These are phyloP conservation scores for Lizonia empirigonia DNA, from an alignment of 2,329 filamentous ascomycete genomes.

Conservation along the genomic window DNA sequence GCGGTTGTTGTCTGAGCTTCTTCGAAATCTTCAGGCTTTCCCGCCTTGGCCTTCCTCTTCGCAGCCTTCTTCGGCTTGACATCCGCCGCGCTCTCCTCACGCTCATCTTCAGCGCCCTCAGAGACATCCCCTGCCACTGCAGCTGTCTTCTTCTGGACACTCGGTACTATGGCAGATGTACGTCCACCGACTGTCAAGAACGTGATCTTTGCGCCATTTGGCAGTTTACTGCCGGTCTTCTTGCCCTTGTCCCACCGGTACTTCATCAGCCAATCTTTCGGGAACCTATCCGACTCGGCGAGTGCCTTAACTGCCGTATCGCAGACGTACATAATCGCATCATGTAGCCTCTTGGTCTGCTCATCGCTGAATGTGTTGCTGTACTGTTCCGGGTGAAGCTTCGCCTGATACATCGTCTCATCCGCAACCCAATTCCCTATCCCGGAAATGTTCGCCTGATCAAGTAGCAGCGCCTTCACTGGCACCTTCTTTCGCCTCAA, in stretches of 20 bases:
- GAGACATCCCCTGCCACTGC: constrained; percentile 61
- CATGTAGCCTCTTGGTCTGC: constrained; percentile 74
- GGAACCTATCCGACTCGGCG: constrained; percentile 83
- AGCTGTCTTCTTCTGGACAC: constrained; percentile 81
- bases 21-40: constrained; percentile 14
- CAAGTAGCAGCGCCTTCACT: constrained; percentile 84
- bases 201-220: constrained; percentile 82
- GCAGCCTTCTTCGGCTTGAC: constrained; percentile 39
- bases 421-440: constrained; percentile 98
- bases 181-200: constrained; percentile 89
- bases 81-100: constrained; percentile 28
- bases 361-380: constrained; percentile 77
- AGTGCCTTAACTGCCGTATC: constrained; percentile 77
- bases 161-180: constrained; percentile 87
- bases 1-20: constrained; percentile 4
- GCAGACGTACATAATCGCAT: constrained; percentile 78
- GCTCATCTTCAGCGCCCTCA: constrained; percentile 36
- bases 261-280: constrained; percentile 82
- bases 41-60: constrained; percentile 40
- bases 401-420: constrained; percentile 88
- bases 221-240: constrained; percentile 71
- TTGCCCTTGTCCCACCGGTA: constrained; percentile 90
- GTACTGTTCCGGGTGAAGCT: constrained; percentile 90
- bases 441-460: constrained; percentile 87
- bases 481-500: constrained; percentile 79